These are phyloP conservation scores for Myochromella boudieri DNA, from an alignment of 768 basidiomycete genomes.

Conservation along the genomic window DNA sequence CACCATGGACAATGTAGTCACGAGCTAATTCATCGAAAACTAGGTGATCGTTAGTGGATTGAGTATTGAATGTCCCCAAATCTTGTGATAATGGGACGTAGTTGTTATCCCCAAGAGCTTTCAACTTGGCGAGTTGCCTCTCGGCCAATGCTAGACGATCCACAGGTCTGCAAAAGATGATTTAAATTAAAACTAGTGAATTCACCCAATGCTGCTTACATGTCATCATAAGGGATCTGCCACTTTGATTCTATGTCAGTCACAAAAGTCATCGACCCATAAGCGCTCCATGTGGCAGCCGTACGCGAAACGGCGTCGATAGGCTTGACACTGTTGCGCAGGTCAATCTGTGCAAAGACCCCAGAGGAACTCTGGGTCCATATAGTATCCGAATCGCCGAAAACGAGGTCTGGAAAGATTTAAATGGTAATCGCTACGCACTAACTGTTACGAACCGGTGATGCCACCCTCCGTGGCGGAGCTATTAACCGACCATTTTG, in stretches of 20 bases:
- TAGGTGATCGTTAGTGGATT: constrained; percentile 39
- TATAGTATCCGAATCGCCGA: constrained; percentile 68
- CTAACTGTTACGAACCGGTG: constrained; percentile 48
- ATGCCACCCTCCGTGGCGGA: constrained; percentile 69
- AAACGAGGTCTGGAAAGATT: constrained; percentile 55
- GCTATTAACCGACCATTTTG: constrained; percentile 76
- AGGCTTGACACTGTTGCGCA: constrained; percentile 62
- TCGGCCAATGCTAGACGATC: constrained; percentile 31
- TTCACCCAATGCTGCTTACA: constrained; percentile 40
- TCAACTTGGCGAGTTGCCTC: constrained; percentile 38
- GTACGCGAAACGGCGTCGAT: constrained; percentile 66
- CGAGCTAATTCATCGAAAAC: constrained; percentile 62
- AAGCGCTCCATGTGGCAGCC: constrained; percentile 64
- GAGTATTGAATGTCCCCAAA: constrained; percentile 48
- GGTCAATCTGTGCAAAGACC: constrained; percentile 76
- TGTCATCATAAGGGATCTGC: constrained; percentile 81
- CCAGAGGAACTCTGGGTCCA: constrained; percentile 78
- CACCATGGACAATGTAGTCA: constrained; percentile 55
- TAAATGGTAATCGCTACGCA: not conserved
- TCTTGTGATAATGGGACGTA: constrained; percentile 54
- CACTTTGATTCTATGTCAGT: constrained; percentile 48
- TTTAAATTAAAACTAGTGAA: constrained; percentile 3
- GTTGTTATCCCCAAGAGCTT: constrained; percentile 59
- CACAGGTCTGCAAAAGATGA: constrained; percentile 31
- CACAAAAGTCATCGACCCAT: constrained; percentile 68